Percentiles rank a stretch among this genome's conserved stretches.
Evolutionary conservation across 345 rosid species (phyloP).

Genomic region (Adansonia digitata): DNA sequence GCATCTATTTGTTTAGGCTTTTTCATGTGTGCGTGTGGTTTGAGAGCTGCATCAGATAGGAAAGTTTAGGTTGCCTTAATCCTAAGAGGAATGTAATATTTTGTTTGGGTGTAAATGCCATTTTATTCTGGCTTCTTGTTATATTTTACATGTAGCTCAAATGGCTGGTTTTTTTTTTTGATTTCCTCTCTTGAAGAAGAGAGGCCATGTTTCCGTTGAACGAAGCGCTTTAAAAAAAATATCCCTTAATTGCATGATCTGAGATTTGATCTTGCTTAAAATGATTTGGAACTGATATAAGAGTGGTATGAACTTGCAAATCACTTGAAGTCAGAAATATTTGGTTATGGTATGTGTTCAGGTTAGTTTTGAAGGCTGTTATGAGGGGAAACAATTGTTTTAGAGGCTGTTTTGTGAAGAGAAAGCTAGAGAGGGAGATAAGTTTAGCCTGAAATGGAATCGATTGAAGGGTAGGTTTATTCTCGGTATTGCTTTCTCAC

Average conservation of each 20-base stretch:
- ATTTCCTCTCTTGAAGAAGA: background rate
- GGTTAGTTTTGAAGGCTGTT: slow-evolving; percentile 17
- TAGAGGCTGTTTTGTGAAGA: slow-evolving; percentile 14
- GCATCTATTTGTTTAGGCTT: slow-evolving; percentile 9
- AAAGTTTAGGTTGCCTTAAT: background rate
- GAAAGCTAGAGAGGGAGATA: slow-evolving; percentile 6
- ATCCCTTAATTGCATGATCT: background rate
- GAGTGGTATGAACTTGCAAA: background rate
- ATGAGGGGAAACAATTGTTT: background rate
- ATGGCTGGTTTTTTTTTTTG: background rate
- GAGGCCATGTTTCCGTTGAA: background rate
- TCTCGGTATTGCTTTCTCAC: slow-evolving; percentile 16
- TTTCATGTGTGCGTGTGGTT: background rate
- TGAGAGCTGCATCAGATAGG: background rate
- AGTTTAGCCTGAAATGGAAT: slow-evolving; percentile 19
- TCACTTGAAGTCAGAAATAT: background rate
- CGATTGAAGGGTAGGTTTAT: slow-evolving; percentile 20
- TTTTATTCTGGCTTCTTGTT: background rate
- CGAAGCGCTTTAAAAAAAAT: background rate
- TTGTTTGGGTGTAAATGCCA: background rate
- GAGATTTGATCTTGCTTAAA: background rate
- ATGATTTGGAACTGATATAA: background rate
- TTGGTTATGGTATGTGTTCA: slow-evolving; percentile 24
- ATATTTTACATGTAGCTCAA: background rate
- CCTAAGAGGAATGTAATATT: background rate